Evolutionary conservation across 2,329 filamentous ascomycete genomes (phyloP), one percentile per base, ranked within the genome.

Genomic region (Aureobasidium pullulans): DNA sequence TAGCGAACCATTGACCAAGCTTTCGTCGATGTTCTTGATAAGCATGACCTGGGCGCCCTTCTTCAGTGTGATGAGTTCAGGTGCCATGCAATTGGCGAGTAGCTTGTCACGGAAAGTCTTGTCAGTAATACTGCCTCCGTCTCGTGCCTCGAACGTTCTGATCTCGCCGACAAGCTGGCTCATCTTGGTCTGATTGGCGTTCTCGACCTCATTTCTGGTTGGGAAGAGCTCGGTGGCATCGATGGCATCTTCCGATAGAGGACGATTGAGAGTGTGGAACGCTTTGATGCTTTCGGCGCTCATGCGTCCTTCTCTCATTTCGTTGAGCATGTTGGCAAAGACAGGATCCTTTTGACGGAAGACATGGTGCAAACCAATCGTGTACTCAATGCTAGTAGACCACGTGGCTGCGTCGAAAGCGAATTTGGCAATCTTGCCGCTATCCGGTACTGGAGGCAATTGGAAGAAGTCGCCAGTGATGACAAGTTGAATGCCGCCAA

Each of bases 391-490:
- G 1, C 88, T 89, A 1, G 91, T 96, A 60, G 81, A 86, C 94
- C 95, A 99, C 0, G 92, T 96, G 2, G 84, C 83, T 7, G 92
- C 92, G 67, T 96, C 90, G 70, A 99, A 99, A 0, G 92, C 88
- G 72, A 99, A 99, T 69, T 91, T 96, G 48, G 87, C 84, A 29
- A 86, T 81, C 56, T 85, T 84, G 43, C 83, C 84, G 42, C 78
- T 78, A 37, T 96, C 92, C 1, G 93, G 92, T 1, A 99, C 94
- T 0, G 94, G 94, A 0, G 94, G 94, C 3, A 99, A 76, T 71
- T 99, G 94, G 73, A 99, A 99, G 75, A 99, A 99, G 69, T 99
- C 94, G 3, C 94, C 94, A 0, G 94, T 99, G 61, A 99, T 89
- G 60, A 99, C 84, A 32, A 99, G 81, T 66, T 99, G 94, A 47